Conservation (phyloP, 371 early-diverging fungal species). For the Lichtheimia corymbifera region DNA sequence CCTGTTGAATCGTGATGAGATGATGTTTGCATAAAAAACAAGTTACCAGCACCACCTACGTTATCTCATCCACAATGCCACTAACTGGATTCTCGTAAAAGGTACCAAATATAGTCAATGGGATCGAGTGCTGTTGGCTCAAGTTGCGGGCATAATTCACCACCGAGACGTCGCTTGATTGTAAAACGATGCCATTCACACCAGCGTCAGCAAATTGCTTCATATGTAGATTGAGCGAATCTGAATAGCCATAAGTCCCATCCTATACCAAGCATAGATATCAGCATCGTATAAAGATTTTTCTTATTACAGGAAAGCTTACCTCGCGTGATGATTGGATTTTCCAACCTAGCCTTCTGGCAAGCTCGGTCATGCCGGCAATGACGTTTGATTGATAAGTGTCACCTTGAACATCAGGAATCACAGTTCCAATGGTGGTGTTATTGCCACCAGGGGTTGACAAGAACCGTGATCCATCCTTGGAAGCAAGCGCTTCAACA, state of each 20-base stretch:
- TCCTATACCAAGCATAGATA: not conserved
- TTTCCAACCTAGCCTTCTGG: slow-evolving; percentile 32
- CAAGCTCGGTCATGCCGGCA: slow-evolving; percentile 25
- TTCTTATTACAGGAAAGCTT: not conserved
- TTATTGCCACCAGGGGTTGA: too few species aligned
- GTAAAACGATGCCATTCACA: slow-evolving; percentile 20
- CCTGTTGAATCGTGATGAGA: too few species aligned
- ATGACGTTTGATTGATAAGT: slow-evolving; percentile 30
- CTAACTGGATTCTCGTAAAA: slow-evolving; percentile 18
- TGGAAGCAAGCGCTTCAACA: slow-evolving; percentile 22
- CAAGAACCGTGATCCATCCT: not conserved
- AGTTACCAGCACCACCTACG: too few species aligned
- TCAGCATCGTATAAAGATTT: not conserved
- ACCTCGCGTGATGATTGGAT: slow-evolving; percentile 20
- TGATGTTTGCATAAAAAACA: too few species aligned
- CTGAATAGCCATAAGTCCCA: not conserved
- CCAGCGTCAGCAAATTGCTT: slow-evolving; percentile 8
- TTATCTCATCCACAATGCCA: too few species aligned
- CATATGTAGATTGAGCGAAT: not conserved
- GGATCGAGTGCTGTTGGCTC: slow-evolving; percentile 1
- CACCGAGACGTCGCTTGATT: slow-evolving; percentile 20
- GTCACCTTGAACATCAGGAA: slow-evolving; percentile 21
- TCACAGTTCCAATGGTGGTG: slow-evolving; percentile 19
- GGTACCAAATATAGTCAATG: slow-evolving; percentile 13
- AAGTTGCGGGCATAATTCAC: slow-evolving; percentile 8